Percentiles rank a stretch among this genome's conserved stretches.
Conservation (phyloP, 2,329 filamentous ascomycete genomes). For the Phoma herbarum region DNA sequence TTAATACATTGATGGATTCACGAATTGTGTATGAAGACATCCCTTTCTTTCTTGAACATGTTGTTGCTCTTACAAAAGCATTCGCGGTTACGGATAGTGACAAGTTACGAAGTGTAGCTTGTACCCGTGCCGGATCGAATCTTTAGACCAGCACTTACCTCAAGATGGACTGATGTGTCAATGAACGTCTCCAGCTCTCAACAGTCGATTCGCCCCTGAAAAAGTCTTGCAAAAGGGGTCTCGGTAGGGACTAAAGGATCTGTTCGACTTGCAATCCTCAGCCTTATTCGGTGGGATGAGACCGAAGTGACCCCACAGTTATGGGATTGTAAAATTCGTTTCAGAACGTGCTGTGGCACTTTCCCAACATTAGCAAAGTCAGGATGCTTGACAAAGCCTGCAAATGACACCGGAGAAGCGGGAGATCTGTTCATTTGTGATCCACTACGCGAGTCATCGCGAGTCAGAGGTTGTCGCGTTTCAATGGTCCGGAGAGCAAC, state of each 20-base stretch:
- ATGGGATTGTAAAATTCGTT: not conserved
- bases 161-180: not conserved
- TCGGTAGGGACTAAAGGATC: not conserved
- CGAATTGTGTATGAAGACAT: not conserved
- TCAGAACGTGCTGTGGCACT: not conserved
- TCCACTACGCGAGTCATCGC: constrained; percentile 12
- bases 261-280: not conserved
- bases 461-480: constrained; percentile 1
- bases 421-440: constrained; percentile 1
- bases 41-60: not conserved
- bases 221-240: not conserved
- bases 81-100: not conserved
- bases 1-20: constrained; percentile 5
- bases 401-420: constrained; percentile 13
- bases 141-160: not conserved
- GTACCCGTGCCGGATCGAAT: not conserved
- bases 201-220: not conserved
- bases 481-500: not conserved
- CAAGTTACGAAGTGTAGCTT: constrained; percentile 1
- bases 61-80: not conserved
- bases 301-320: not conserved
- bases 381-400: not conserved
- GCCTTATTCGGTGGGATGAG: not conserved
- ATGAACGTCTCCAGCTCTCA: not conserved
- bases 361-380: constrained; percentile 6